phyloP scores from a whole-genome alignment of 768 basidiomycete species.

The Tricholoma furcatifolium region DNA sequence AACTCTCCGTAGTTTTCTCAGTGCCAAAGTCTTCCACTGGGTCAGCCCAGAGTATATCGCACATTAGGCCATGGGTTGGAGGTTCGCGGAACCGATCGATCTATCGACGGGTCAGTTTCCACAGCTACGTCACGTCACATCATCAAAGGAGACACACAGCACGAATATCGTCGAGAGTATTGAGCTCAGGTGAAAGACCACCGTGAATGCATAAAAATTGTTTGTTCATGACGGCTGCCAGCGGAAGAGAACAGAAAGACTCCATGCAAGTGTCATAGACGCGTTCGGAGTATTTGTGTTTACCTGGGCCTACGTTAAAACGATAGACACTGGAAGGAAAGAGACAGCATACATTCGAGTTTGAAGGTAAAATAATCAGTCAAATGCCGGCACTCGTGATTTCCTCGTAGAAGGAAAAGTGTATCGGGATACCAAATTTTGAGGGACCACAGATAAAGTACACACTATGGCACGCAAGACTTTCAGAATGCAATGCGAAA shows the following conservation, averaged over 20 bases:
- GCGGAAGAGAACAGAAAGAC: constrained; percentile 90
- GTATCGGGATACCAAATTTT: constrained; percentile 99
- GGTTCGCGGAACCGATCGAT: constrained; percentile 99
- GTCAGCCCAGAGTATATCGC: constrained; percentile 98
- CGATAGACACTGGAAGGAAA: background rate
- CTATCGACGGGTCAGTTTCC: constrained; percentile 35
- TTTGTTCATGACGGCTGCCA: constrained; percentile 99
- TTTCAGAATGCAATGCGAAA: constrained; percentile 8
- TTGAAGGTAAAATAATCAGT: constrained; percentile 99
- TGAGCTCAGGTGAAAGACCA: constrained; percentile 91
- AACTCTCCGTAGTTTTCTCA: constrained; percentile 88
- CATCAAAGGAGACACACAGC: constrained; percentile 46
- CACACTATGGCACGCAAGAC: constrained; percentile 62
- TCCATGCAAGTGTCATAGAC: constrained; percentile 99
- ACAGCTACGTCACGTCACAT: background rate
- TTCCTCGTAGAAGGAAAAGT: constrained; percentile 93
- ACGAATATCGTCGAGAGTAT: constrained; percentile 94
- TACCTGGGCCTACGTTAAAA: constrained; percentile 52
- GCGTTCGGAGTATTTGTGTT: constrained; percentile 97
- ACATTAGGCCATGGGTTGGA: constrained; percentile 96
- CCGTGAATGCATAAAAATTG: constrained; percentile 99
- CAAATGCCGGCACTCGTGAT: constrained; percentile 98
- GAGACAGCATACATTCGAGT: constrained; percentile 79
- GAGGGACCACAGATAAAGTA: constrained; percentile 94
- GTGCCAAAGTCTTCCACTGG: constrained; percentile 97